Evolutionary conservation across 2,329 filamentous ascomycete genomes (phyloP).

Genomic region (Pestalotiopsis sp.): DNA sequence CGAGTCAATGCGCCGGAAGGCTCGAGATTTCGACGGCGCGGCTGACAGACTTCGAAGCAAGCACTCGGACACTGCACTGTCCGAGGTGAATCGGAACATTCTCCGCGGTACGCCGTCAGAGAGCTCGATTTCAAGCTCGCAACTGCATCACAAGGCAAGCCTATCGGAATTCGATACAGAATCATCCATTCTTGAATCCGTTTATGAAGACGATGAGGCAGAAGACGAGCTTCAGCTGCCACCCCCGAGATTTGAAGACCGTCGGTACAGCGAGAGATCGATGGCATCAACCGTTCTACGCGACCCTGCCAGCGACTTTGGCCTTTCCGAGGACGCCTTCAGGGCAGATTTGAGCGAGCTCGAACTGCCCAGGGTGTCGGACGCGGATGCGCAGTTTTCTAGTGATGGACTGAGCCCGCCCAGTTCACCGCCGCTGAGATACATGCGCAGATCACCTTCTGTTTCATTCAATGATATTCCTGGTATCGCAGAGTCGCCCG

Average conservation of each 20-base stretch:
- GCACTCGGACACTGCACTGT: conserved; percentile 19
- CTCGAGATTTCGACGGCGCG: conserved; percentile 21
- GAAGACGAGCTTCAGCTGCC: conserved; percentile 28
- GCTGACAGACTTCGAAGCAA: conserved; percentile 18
- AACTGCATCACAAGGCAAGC: conserved; percentile 17
- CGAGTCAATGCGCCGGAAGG: not conserved
- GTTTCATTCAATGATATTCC: conserved; percentile 49
- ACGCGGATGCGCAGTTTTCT: conserved; percentile 32
- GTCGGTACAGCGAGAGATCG: conserved; percentile 28
- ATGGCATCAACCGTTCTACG: conserved; percentile 42
- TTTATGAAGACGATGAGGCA: conserved; percentile 30
- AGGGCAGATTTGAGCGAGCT: conserved; percentile 49
- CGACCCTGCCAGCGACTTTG: conserved; percentile 20
- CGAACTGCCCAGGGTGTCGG: conserved; percentile 36
- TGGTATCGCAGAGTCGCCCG: conserved; percentile 43
- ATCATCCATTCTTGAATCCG: conserved; percentile 32
- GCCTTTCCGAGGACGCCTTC: conserved; percentile 39
- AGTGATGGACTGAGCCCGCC: conserved; percentile 47
- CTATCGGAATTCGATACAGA: conserved; percentile 27
- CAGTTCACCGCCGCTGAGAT: conserved; percentile 50
- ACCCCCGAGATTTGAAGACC: conserved; percentile 24
- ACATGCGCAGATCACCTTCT: conserved; percentile 40
- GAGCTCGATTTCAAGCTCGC: conserved; percentile 17
- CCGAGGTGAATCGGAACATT: conserved; percentile 31
- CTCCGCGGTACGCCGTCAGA: conserved; percentile 26